Conservation (phyloP, 768 basidiomycete genomes). For the Pleurotus eryngii region DNA sequence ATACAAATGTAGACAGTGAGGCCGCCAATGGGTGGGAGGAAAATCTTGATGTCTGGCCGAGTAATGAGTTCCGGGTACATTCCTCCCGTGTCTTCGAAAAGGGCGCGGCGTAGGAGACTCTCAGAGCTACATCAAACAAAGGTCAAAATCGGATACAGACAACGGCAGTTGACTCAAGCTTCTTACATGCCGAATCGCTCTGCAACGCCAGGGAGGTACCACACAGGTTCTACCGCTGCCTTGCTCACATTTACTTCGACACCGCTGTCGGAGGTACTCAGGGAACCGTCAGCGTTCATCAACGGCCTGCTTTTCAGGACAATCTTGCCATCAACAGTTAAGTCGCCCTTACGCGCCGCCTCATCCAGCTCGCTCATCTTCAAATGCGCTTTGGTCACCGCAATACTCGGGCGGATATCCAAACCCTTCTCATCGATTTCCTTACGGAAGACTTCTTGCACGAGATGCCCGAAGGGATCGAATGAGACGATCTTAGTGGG, state of each 20-base stretch:
- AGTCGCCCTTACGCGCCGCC: conserved; percentile 63
- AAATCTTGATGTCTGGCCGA: conserved; percentile 91
- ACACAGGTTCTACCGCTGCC: conserved; percentile 95
- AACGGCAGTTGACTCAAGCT: background rate
- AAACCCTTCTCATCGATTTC: conserved; percentile 64
- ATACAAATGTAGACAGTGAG: conserved; percentile 89
- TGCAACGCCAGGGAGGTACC: conserved; percentile 92
- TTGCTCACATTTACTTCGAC: conserved; percentile 89
- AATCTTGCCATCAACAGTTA: conserved; percentile 79
- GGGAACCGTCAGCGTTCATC: conserved; percentile 59
- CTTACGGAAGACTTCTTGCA: conserved; percentile 63
- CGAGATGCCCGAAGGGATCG: conserved; percentile 92
- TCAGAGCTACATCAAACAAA: conserved; percentile 56
- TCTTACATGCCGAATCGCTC: conserved; percentile 90
- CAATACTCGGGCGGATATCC: conserved; percentile 90
- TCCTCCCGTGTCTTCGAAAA: conserved; percentile 96
- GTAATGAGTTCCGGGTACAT: conserved; percentile 97
- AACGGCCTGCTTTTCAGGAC: conserved; percentile 68
- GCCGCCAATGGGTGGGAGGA: conserved; percentile 92
- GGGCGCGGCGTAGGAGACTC: conserved; percentile 75
- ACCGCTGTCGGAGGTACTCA: conserved; percentile 59
- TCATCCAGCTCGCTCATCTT: conserved; percentile 94
- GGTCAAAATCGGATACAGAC: background rate
- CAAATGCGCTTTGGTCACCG: conserved; percentile 89
- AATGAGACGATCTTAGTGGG: conserved; percentile 83